Evolutionary conservation across 2,329 filamentous ascomycete genomes (phyloP).

Genomic region (Diaporthe destruens): DNA sequence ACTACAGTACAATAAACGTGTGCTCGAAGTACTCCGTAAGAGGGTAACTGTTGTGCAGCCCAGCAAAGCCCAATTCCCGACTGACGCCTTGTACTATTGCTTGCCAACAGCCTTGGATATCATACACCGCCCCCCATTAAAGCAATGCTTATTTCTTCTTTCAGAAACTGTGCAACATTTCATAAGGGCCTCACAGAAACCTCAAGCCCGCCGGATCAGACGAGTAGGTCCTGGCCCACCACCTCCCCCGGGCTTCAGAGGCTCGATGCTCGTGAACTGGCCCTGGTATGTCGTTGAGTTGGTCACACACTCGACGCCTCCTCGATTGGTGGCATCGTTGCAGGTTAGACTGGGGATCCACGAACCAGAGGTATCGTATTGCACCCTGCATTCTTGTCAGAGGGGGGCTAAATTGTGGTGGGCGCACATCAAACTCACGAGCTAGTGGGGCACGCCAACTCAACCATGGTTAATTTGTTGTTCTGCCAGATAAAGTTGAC

Average conservation of each 20-base stretch:
- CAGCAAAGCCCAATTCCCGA: neutral
- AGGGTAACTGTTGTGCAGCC: neutral
- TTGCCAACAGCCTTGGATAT: conserved; percentile 13
- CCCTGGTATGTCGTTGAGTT: conserved; percentile 33
- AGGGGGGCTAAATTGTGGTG: neutral
- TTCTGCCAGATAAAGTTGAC: conserved; percentile 60
- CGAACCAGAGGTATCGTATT: conserved; percentile 35
- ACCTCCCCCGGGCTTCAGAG: neutral
- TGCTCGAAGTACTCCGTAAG: no score
- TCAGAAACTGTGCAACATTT: neutral
- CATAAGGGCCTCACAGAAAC: no score
- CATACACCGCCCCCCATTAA: conserved; percentile 7
- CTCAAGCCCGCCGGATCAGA: neutral
- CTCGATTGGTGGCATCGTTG: conserved; percentile 16
- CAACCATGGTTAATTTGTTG: conserved; percentile 56
- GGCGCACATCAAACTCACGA: neutral
- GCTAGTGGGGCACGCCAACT: conserved; percentile 55
- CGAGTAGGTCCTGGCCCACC: conserved; percentile 17
- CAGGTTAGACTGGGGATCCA: conserved; percentile 37
- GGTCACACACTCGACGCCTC: conserved; percentile 32
- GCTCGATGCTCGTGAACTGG: conserved; percentile 28
- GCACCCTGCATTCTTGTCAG: conserved; percentile 32
- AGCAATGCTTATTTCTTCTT: neutral
- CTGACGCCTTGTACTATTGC: neutral
- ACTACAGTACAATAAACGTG: neutral